These are phyloP conservation scores for Themeda triandra DNA, from an alignment of 176 grass and related monocot species.

Conservation along the genomic window DNA sequence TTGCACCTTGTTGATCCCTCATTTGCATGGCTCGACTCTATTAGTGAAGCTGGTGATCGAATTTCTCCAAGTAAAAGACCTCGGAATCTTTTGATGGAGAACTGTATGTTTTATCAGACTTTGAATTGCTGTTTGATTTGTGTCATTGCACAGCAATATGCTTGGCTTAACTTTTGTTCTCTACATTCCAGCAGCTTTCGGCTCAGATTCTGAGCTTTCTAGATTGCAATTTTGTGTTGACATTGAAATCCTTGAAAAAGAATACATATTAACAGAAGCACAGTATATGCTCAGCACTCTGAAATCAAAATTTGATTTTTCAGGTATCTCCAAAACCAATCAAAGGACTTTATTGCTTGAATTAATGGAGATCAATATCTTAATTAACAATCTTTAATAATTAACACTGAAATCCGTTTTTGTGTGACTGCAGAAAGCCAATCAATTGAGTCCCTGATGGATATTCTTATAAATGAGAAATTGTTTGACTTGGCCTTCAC, in stretches of 20 bases:
- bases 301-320: slow-evolving; percentile 62
- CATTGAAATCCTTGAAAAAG: slow-evolving; percentile 91
- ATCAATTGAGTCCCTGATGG: slow-evolving; percentile 57
- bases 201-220: slow-evolving; percentile 47
- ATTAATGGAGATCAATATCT: slow-evolving; percentile 13
- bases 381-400: slow-evolving; percentile 7
- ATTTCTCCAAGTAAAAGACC: slow-evolving; percentile 76
- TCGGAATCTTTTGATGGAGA: slow-evolving; percentile 56
- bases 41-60: slow-evolving; percentile 46
- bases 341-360: not conserved
- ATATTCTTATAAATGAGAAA: slow-evolving; percentile 85
- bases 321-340: slow-evolving; percentile 43
- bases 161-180: slow-evolving; percentile 33
- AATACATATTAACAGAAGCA: slow-evolving; percentile 77
- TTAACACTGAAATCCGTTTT: not conserved
- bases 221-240: slow-evolving; percentile 71
- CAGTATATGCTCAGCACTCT: slow-evolving; percentile 67
- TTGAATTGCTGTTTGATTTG: slow-evolving; percentile 20
- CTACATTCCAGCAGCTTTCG: slow-evolving; percentile 43
- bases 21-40: slow-evolving; percentile 86
- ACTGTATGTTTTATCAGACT: slow-evolving; percentile 56
- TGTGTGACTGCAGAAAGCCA: slow-evolving; percentile 49
- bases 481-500: slow-evolving; percentile 83
- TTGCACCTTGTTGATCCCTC: slow-evolving; percentile 82
- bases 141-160: not conserved